Evolutionary conservation across 2,329 filamentous ascomycete species (phyloP).

Genomic region (Alternaria sp.): DNA sequence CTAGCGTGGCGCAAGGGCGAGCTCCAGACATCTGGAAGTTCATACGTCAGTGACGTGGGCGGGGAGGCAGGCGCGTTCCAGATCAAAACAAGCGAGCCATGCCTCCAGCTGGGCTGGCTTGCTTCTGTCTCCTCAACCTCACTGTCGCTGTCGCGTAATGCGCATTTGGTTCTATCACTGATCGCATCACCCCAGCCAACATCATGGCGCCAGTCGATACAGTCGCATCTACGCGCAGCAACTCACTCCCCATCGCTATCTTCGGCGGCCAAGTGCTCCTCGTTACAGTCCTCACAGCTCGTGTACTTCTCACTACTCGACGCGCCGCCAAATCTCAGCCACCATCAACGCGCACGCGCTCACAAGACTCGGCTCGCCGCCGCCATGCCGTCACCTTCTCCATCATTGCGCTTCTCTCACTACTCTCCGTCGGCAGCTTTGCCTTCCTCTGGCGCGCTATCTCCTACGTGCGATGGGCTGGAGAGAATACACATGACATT

Average conservation of each 20-base stretch:
- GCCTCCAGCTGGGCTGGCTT: neutral
- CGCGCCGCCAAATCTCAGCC: constrained; percentile 42
- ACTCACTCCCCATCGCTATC: constrained; percentile 40
- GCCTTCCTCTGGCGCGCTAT: constrained; percentile 53
- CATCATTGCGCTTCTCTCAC: constrained; percentile 54
- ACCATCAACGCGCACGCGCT: constrained; percentile 43
- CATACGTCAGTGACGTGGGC: constrained; percentile 32
- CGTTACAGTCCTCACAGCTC: constrained; percentile 37
- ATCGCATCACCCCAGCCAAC: neutral
- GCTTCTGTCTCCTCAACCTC: neutral
- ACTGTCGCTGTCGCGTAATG: constrained; percentile 18
- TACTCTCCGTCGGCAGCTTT: constrained; percentile 54
- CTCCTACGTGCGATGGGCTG: constrained; percentile 61
- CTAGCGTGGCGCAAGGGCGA: constrained; percentile 21
- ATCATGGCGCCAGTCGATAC: constrained; percentile 47
- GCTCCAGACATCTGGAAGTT: neutral
- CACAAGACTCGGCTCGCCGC: constrained; percentile 37
- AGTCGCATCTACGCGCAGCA: constrained; percentile 35
- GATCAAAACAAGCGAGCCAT: constrained; percentile 31
- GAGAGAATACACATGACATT: constrained; percentile 47
- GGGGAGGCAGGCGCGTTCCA: constrained; percentile 32
- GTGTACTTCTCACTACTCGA: constrained; percentile 38
- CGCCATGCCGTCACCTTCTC: constrained; percentile 50
- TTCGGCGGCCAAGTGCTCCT: constrained; percentile 40
- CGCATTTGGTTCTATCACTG: constrained; percentile 10